Evolutionary conservation across 495 filamentous ascomycete genomes (phyloP), one percentile per base, ranked within the genome.

Genomic region (Aspergillus diversus): DNA sequence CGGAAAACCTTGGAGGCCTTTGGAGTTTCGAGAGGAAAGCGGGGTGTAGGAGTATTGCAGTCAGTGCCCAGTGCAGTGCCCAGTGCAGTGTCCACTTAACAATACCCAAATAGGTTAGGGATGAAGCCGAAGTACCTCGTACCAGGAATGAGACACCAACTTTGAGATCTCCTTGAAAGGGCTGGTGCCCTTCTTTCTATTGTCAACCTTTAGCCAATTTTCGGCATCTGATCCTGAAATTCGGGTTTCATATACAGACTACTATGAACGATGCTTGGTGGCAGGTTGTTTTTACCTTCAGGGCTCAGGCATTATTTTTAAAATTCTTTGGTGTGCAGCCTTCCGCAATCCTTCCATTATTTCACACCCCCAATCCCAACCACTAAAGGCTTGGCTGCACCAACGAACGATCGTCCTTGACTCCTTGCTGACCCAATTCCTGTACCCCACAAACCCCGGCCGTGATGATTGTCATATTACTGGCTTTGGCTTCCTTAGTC

Each of bases 401-500:
- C 51, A 33, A 33, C 27, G 21, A 13, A 33, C 7, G 47, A 27
- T 50, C 8, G 5, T 50, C 47, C 8, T 43, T 5, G 32, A 35
- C 33, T 52, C 21, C 59, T 27, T 2, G 21, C 21, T 27, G 21
- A 31, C 39, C 52, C 42, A 56, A 27, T 39, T 42, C 32, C 16
- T 50, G 59, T 56, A 55, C 59, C 52, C 59, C 59, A 56, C 59
- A 61, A 61, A 55, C 59, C 59, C 51, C 42, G 50, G 59, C 59
- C 32, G 39, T 49, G 15, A 49, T 9, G 31, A 33, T 43, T 61
- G 59, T 54, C 35, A 32, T 39, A 39, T 61, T 51, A 31, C 39
- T 42, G 21, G 42, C 51, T 54, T 61, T 49, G 32, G 6, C 39
- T 55, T 43, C 39, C 52, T 61, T 61, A 16, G 59, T 61, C 42